phyloP scores from a whole-genome alignment of 257 asterid species.

The Przewalskia tangutica region DNA sequence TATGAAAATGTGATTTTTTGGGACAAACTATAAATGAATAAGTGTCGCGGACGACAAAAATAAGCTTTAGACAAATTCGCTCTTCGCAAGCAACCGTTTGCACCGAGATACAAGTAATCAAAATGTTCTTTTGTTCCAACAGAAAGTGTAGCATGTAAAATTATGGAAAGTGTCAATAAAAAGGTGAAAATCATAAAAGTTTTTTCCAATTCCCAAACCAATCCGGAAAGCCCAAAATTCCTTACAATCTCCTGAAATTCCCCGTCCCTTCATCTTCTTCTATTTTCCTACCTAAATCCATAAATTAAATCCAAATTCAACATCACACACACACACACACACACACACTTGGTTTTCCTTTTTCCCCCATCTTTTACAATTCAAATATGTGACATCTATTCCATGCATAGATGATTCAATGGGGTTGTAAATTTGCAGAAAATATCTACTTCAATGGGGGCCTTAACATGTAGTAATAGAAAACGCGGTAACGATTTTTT shows the following conservation, averaged over 20 bases:
- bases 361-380: neutral
- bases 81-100: no score
- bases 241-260: no score
- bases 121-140: no score
- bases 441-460: constrained; percentile 37
- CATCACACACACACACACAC: no score
- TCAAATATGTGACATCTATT: neutral
- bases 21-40: no score
- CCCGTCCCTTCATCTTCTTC: neutral
- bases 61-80: no score
- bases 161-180: no score
- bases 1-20: no score
- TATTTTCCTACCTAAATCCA: neutral
- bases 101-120: no score
- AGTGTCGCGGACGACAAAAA: no score
- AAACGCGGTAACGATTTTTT: constrained; percentile 41
- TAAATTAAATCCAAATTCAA: neutral
- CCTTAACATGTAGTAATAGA: constrained; percentile 29
- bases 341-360: no score
- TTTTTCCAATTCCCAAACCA: neutral
- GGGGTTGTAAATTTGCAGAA: neutral
- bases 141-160: no score
- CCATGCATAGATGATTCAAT: neutral
- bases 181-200: neutral
- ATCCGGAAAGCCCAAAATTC: neutral